Percentiles rank a stretch among this genome's conserved stretches.
Evolutionary conservation across 148 eudicot genomes (phyloP).

Genomic region (Rheum nobile): DNA sequence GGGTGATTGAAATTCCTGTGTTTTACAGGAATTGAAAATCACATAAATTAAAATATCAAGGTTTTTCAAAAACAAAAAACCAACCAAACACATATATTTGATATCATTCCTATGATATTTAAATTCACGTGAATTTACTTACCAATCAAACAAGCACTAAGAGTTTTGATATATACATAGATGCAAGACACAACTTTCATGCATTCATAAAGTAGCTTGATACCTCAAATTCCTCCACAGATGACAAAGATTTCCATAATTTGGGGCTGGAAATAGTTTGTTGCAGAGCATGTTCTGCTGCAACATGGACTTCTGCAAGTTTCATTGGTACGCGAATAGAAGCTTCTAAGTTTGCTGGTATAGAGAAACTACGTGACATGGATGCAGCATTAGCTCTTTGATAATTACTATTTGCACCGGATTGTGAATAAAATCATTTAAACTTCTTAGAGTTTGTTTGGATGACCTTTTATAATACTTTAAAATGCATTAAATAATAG

Average conservation of each 20-base stretch:
- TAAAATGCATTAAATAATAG: too few relatives aligned
- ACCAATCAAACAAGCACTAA: too few relatives aligned
- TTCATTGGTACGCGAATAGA: conserved; percentile 80
- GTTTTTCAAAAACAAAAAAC: too few relatives aligned
- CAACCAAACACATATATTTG: too few relatives aligned
- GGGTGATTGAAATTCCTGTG: too few relatives aligned
- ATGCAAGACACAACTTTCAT: neutral
- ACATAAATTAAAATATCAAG: too few relatives aligned
- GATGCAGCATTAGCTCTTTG: conserved; percentile 31
- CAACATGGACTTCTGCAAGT: conserved; percentile 86
- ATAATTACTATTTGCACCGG: conserved; percentile 30
- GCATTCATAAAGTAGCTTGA: neutral
- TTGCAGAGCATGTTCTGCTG: conserved; percentile 79
- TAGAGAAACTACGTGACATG: conserved; percentile 69
- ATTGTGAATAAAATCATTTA: conserved; percentile 1
- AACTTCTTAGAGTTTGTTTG: too few relatives aligned
- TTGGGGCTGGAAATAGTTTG: conserved; percentile 64
- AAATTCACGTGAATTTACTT: too few relatives aligned
- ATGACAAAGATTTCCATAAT: conserved; percentile 63
- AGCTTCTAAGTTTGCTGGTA: conserved; percentile 76
- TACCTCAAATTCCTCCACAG: conserved; percentile 88
- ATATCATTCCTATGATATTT: too few relatives aligned
- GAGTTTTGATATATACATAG: neutral
- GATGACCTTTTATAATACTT: too few relatives aligned
- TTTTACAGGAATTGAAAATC: too few relatives aligned